Evolutionary conservation across 331 rosid species (phyloP).

Genomic region (Cydonia oblonga): DNA sequence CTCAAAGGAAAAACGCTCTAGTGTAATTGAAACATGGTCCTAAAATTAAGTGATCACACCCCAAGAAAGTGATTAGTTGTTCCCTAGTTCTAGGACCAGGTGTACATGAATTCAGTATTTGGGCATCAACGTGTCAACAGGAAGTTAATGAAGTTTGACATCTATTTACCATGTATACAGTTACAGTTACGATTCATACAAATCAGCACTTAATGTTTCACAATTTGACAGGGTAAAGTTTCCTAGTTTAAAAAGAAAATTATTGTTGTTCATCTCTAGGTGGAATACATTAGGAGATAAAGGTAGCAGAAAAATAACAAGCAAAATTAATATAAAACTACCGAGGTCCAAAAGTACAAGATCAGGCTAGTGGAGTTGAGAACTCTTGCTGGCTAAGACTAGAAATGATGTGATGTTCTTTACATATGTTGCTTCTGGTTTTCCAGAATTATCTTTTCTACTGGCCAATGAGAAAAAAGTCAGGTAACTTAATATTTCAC

Average conservation of each 20-base stretch:
- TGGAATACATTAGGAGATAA: not conserved
- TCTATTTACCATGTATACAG: not conserved
- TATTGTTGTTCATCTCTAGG: not conserved
- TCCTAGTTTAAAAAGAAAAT: not conserved
- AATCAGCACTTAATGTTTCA: not conserved
- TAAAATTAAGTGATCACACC: not conserved
- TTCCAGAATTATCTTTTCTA: not conserved
- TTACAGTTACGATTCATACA: not conserved
- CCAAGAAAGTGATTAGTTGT: not conserved
- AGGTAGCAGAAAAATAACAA: not conserved
- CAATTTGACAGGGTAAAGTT: not conserved
- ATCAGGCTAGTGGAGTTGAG: not conserved
- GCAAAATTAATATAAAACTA: not conserved
- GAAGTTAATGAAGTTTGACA: not conserved
- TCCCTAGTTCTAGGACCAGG: not conserved
- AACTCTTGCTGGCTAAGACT: not conserved
- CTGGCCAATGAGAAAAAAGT: not conserved
- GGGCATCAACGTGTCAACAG: not conserved
- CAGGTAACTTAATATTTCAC: not conserved
- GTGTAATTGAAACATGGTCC: not conserved
- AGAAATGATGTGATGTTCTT: not conserved
- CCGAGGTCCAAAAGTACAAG: not conserved
- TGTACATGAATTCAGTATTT: not conserved
- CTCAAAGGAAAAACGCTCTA: not conserved
- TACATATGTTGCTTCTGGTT: not conserved